Percentiles rank a stretch among this genome's conserved stretches.
Conservation (phyloP, 208 protist genomes). For the Crithidia fasciculata region DNA sequence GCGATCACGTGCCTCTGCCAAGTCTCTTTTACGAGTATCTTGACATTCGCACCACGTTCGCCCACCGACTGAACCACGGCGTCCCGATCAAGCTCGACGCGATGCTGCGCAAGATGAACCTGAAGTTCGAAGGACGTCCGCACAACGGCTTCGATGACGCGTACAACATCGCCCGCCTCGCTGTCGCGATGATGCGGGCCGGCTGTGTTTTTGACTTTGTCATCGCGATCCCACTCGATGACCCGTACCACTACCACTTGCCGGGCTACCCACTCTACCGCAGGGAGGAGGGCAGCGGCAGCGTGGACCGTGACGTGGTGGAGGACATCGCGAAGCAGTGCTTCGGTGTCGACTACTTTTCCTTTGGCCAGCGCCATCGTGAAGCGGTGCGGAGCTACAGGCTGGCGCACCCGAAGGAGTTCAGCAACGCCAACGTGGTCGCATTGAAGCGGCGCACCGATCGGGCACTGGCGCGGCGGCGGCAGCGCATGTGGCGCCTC, state of each 20-base stretch:
- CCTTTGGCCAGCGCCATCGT: constrained; percentile 67
- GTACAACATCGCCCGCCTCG: constrained; percentile 90
- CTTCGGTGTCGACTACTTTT: constrained; percentile 82
- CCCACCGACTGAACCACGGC: constrained; percentile 71
- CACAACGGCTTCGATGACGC: constrained; percentile 93
- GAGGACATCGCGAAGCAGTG: constrained; percentile 86
- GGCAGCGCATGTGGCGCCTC: constrained; percentile 35
- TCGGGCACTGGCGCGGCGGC: constrained; percentile 32
- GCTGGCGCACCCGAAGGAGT: constrained; percentile 47
- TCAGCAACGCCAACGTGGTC: constrained; percentile 46
- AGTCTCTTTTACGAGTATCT: constrained; percentile 91
- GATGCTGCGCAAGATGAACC: constrained; percentile 76
- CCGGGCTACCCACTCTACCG: constrained; percentile 78
- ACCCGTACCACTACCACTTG: constrained; percentile 68
- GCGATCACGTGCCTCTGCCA: constrained; percentile 78
- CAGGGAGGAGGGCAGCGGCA: constrained; percentile 78
- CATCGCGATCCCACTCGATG: constrained; percentile 67
- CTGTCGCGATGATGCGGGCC: constrained; percentile 77
- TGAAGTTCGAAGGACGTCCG: constrained; percentile 82
- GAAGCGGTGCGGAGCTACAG: constrained; percentile 64
- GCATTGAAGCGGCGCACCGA: constrained; percentile 52
- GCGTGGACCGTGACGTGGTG: constrained; percentile 79
- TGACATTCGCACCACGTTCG: constrained; percentile 89
- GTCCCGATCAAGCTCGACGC: constrained; percentile 73
- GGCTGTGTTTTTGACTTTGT: constrained; percentile 90